A percentile compares a stretch with the other conserved stretches of the same genome.
Evolutionary conservation across 1,284 basidiomycete genomes (phyloP).

Genomic region (Pseudozyma hubeiensis): DNA sequence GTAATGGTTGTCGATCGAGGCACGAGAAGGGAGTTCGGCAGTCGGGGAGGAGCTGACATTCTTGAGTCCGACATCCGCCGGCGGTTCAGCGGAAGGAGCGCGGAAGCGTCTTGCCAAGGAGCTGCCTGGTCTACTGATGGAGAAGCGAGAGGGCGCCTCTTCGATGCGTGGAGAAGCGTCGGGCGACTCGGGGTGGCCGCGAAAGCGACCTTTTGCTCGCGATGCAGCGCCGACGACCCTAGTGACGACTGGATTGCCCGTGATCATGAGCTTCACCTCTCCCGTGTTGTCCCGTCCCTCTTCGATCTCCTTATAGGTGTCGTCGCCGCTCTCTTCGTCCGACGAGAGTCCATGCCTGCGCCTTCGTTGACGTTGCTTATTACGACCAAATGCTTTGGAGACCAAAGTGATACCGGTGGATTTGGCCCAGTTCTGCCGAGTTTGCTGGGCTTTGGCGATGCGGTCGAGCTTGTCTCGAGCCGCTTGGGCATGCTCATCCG

Average conservation of each 20-base stretch:
- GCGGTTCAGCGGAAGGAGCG: constrained; percentile 19
- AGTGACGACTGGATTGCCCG: constrained; percentile 49
- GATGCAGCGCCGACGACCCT: constrained; percentile 27
- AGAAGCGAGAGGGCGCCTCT: constrained; percentile 28
- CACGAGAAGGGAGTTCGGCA: constrained; percentile 2
- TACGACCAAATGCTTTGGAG: constrained; percentile 23
- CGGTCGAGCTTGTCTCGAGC: constrained; percentile 51
- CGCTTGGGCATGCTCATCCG: constrained; percentile 34
- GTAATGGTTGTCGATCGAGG: constrained; percentile 7
- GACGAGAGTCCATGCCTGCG: constrained; percentile 32
- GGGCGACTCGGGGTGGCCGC: constrained; percentile 23
- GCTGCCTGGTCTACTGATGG: constrained; percentile 25
- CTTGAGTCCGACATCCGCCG: constrained; percentile 8
- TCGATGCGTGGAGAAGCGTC: constrained; percentile 29
- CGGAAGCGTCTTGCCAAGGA: constrained; percentile 30
- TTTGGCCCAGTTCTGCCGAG: constrained; percentile 40
- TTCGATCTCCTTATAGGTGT: constrained; percentile 3
- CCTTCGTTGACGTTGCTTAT: constrained; percentile 23
- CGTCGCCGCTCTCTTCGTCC: constrained; percentile 27
- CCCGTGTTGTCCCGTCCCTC: constrained; percentile 1
- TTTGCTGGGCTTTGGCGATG: constrained; percentile 39
- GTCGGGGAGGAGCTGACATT: constrained; percentile 11
- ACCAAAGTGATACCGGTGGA: constrained; percentile 32
- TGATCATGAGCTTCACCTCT: constrained; percentile 58
- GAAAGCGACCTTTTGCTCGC: constrained; percentile 21